phyloP scores from a whole-genome alignment of 2,329 filamentous ascomycete genomes.

The Clonostachys chloroleuca region DNA sequence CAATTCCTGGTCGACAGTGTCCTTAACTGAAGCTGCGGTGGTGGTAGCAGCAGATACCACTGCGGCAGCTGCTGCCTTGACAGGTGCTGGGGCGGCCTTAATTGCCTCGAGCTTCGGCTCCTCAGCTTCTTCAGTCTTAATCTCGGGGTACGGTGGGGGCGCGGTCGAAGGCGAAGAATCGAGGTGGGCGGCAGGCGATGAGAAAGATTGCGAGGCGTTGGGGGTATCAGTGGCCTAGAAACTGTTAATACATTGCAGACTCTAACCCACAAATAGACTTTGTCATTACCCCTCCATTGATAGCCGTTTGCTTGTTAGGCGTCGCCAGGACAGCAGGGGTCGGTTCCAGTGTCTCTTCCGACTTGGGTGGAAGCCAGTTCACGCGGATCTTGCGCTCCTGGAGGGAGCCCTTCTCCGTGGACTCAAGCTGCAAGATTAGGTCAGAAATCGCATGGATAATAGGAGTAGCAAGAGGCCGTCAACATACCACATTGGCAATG shows the following conservation, averaged over 20 bases:
- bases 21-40: conserved; percentile 31
- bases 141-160: conserved; percentile 20
- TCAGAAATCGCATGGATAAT: no score
- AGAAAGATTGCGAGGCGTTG: conserved; percentile 36
- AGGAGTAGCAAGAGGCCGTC: background rate
- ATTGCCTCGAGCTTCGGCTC: conserved; percentile 11
- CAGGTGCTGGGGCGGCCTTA: conserved; percentile 16
- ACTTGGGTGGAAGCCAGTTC: conserved; percentile 68
- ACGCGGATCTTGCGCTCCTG: conserved; percentile 97
- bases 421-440: conserved; percentile 62
- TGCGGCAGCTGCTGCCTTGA: conserved; percentile 14
- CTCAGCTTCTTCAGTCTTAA: conserved; percentile 18
- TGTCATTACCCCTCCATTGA: conserved; percentile 27
- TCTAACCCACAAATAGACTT: conserved; percentile 9
- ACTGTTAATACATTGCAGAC: conserved; percentile 1
- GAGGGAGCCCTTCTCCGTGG: conserved; percentile 71
- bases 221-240: conserved; percentile 33
- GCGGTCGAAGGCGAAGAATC: conserved; percentile 20
- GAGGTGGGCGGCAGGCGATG: conserved; percentile 33
- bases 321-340: conserved; percentile 20
- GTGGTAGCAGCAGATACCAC: conserved; percentile 24
- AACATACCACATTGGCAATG: conserved; percentile 72
- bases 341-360: conserved; percentile 18
- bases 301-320: conserved; percentile 30
- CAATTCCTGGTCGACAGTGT: background rate